phyloP scores from a whole-genome alignment of 306 rosid species.

The Astragalus glycyphyllos region DNA sequence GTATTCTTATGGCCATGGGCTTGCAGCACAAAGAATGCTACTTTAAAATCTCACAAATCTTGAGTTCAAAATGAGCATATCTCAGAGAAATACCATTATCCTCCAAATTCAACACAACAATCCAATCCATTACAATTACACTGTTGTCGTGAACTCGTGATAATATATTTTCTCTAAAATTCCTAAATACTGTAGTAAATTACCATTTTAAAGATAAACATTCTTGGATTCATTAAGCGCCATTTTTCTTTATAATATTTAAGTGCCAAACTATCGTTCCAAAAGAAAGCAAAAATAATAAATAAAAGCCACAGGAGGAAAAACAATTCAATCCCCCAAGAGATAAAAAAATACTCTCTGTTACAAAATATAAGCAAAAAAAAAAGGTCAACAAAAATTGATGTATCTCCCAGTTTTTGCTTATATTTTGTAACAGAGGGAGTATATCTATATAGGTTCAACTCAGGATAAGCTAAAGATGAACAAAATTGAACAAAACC shows the following conservation, averaged over 20 bases:
- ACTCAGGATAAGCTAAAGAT: constrained; percentile 21
- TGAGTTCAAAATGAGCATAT: neutral
- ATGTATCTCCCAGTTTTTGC: too few relatives aligned
- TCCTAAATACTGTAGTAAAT: neutral
- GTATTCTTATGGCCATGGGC: constrained; percentile 6
- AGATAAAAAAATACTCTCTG: neutral
- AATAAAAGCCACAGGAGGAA: constrained; percentile 2
- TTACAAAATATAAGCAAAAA: too few relatives aligned
- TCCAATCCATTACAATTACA: constrained; percentile 7
- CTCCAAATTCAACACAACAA: constrained; percentile 2
- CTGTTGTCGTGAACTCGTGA: neutral
- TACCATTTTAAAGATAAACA: neutral
- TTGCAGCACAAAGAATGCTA: neutral
- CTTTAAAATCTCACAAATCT: neutral
- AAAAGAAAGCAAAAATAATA: neutral
- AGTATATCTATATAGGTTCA: neutral
- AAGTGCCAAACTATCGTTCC: neutral
- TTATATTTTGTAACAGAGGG: too few relatives aligned
- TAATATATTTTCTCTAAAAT: neutral
- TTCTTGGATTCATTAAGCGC: neutral
- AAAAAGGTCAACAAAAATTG: too few relatives aligned
- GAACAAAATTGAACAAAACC: neutral
- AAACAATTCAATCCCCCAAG: neutral
- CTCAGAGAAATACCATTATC: neutral
- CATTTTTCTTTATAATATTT: neutral